Conservation (phyloP, 495 filamentous ascomycete species). For the Penicillium argentinense region DNA sequence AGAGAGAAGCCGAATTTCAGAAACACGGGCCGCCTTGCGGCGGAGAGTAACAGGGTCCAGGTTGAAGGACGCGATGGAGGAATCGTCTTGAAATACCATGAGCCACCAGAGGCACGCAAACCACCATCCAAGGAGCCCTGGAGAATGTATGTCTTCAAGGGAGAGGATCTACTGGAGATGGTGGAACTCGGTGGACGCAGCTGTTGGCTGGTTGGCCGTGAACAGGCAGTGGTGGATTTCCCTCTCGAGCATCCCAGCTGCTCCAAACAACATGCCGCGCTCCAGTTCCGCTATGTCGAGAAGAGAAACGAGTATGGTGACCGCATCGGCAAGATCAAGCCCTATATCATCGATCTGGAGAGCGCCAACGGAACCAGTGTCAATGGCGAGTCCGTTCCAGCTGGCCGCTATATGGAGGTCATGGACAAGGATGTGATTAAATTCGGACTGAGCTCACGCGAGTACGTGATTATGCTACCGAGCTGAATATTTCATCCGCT, state of each 20-base stretch:
- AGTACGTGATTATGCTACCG: slow-evolving; percentile 79
- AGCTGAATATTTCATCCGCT: slow-evolving; percentile 1
- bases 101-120: slow-evolving; percentile 89
- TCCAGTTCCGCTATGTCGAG: slow-evolving; percentile 86
- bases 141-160: slow-evolving; percentile 95
- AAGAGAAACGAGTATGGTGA: slow-evolving; percentile 86
- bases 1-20: slow-evolving; percentile 89
- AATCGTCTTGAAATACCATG: slow-evolving; percentile 89
- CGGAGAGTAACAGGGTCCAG: slow-evolving; percentile 84
- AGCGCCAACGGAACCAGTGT: slow-evolving; percentile 88
- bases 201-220: slow-evolving; percentile 89
- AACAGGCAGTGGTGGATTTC: slow-evolving; percentile 76
- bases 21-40: slow-evolving; percentile 77
- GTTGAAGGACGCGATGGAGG: slow-evolving; percentile 57
- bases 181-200: slow-evolving; percentile 71
- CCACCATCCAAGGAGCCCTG: slow-evolving; percentile 74
- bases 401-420: slow-evolving; percentile 79
- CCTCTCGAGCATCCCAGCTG: slow-evolving; percentile 86
- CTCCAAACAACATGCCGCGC: slow-evolving; percentile 90
- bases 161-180: slow-evolving; percentile 72
- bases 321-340: slow-evolving; percentile 75
- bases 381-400: slow-evolving; percentile 71
- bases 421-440: slow-evolving; percentile 83
- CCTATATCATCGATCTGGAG: slow-evolving; percentile 91
- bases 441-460: slow-evolving; percentile 84